Percentiles rank a stretch among this genome's conserved stretches.
Conservation (phyloP, 23 red algal species). For the Chondrus crispus region DNA sequence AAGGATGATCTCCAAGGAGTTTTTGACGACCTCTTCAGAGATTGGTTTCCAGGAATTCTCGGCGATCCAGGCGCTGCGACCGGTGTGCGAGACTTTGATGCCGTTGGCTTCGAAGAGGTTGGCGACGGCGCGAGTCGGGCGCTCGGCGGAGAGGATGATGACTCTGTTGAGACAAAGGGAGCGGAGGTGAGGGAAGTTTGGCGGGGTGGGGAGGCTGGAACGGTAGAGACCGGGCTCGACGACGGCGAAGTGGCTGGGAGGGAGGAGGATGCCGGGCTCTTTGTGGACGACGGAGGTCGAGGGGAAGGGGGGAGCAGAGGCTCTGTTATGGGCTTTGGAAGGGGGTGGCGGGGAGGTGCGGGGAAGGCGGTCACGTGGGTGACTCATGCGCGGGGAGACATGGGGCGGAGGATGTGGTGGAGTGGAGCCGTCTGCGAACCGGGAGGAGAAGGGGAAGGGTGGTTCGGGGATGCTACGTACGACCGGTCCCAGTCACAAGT, state of each 20-base stretch:
- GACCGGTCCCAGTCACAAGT: too few species aligned
- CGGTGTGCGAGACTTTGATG: slow-evolving; percentile 61
- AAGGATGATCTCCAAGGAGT: slow-evolving; percentile 69
- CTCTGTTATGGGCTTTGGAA: too few species aligned
- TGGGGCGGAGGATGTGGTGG: too few species aligned
- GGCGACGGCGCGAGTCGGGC: slow-evolving; percentile 38
- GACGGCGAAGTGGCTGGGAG: slow-evolving; percentile 89
- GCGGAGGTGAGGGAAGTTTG: slow-evolving; percentile 70
- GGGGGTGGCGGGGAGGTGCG: too few species aligned
- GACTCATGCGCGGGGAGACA: too few species aligned
- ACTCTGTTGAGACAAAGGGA: slow-evolving; percentile 67
- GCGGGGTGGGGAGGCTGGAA: slow-evolving; percentile 42
- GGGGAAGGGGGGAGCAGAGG: too few species aligned
- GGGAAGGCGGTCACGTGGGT: too few species aligned
- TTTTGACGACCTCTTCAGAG: slow-evolving; percentile 85
- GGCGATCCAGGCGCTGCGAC: neutral
- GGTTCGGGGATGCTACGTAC: too few species aligned
- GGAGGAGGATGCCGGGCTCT: slow-evolving; percentile 56
- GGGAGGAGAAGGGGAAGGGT: too few species aligned
- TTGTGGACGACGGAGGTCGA: neutral
- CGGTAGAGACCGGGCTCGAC: slow-evolving; percentile 81
- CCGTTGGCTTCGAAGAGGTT: slow-evolving; percentile 63
- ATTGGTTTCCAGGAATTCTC: slow-evolving; percentile 79
- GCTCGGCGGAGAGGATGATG: slow-evolving; percentile 75
- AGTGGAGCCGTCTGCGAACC: too few species aligned